phyloP scores from a whole-genome alignment of 2,329 filamentous ascomycete species.

The Xylaria sp. region DNA sequence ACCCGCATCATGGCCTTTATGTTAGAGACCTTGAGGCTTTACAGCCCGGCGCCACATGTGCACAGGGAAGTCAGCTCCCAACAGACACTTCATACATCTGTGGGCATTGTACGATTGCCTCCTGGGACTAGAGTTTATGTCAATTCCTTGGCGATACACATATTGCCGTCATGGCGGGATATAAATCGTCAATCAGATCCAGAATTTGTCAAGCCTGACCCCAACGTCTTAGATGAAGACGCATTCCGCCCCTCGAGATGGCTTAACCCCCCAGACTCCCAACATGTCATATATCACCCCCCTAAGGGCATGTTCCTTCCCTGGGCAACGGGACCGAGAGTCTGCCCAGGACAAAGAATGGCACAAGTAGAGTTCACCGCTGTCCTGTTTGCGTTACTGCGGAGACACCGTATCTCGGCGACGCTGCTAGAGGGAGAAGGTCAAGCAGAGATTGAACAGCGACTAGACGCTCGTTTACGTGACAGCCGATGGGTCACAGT shows the following conservation, averaged over 20 bases:
- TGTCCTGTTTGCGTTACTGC: constrained; percentile 1
- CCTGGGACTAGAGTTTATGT: constrained; percentile 4
- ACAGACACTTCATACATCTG: background rate
- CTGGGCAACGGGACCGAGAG: background rate
- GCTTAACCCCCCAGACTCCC: background rate
- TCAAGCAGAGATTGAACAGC: background rate
- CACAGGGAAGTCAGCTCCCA: constrained; percentile 7
- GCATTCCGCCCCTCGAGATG: background rate
- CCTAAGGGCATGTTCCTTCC: constrained; percentile 1
- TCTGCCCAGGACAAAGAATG: constrained; percentile 4
- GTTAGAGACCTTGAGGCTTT: constrained; percentile 7
- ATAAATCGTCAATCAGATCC: constrained; percentile 12
- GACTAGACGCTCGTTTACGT: background rate
- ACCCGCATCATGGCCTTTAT: constrained; percentile 14
- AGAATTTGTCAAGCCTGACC: constrained; percentile 1
- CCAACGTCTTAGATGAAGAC: background rate
- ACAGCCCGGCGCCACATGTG: constrained; percentile 6
- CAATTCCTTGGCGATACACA: constrained; percentile 5
- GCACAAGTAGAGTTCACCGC: background rate
- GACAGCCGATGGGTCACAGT: constrained; percentile 9
- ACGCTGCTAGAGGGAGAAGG: background rate
- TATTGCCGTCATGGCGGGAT: background rate
- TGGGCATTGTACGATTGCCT: background rate
- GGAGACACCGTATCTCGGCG: background rate
- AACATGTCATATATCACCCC: constrained; percentile 2